Evolutionary conservation across 2,329 filamentous ascomycete genomes (phyloP).

Genomic region (Aspergillus fumigatiaffinis): DNA sequence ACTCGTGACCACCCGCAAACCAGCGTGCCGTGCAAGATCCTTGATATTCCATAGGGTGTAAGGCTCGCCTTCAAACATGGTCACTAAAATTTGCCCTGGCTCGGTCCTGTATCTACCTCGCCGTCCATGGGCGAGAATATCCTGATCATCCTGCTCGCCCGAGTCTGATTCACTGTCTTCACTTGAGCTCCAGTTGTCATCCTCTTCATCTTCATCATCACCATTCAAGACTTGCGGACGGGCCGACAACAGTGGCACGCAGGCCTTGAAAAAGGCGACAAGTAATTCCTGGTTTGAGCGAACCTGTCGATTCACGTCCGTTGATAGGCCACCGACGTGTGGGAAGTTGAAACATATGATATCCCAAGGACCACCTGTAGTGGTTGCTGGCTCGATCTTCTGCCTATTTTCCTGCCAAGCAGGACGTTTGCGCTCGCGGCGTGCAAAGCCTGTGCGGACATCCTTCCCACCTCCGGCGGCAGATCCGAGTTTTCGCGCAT

Average conservation of each 20-base stretch:
- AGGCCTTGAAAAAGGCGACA: conserved; percentile 47
- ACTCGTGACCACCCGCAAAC: conserved; percentile 44
- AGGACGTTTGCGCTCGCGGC: conserved; percentile 28
- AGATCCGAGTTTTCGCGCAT: conserved; percentile 40
- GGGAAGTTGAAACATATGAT: conserved; percentile 94
- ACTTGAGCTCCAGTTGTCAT: conserved; percentile 1
- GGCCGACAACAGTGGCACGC: conserved; percentile 38
- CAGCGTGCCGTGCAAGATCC: conserved; percentile 72
- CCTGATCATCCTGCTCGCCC: neutral
- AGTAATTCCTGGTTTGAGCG: conserved; percentile 72
- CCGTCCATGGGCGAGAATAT: neutral
- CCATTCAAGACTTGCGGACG: conserved; percentile 18
- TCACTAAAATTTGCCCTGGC: conserved; percentile 66
- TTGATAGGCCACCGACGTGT: conserved; percentile 87
- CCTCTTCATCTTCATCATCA: conserved; percentile 15
- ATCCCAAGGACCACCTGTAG: conserved; percentile 55
- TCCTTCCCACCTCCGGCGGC: conserved; percentile 38
- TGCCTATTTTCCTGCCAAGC: conserved; percentile 19
- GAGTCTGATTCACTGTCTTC: conserved; percentile 4
- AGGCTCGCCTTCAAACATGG: conserved; percentile 87
- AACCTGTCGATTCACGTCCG: conserved; percentile 91
- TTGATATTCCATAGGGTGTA: conserved; percentile 95
- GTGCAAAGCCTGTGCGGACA: conserved; percentile 39
- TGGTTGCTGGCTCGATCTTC: neutral
- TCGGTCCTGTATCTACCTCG: conserved; percentile 20